These are phyloP conservation scores for Bryoerythrophyllum caledonicum DNA, from an alignment of 225 moss, liverwort and hornwort species.

Conservation along the genomic window DNA sequence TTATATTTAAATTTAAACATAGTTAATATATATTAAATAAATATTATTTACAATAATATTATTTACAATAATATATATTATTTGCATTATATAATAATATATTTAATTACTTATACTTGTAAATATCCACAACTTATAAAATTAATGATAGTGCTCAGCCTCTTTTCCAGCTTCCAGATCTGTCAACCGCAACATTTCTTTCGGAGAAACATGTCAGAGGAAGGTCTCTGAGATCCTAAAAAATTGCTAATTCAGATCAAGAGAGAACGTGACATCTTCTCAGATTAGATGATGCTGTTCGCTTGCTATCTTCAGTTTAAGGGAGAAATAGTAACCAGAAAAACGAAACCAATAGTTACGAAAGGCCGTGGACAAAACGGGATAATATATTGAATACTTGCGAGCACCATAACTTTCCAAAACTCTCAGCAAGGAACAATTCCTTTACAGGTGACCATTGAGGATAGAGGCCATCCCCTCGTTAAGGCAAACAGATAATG, in stretches of 20 bases:
- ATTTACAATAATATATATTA: too few species aligned
- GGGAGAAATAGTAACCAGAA: neutral
- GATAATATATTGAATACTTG: neutral
- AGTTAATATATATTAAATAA: too few species aligned
- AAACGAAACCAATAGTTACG: too few species aligned
- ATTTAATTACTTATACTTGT: too few species aligned
- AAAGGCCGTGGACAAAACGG: neutral
- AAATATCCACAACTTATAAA: too few species aligned
- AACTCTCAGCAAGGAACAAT: neutral
- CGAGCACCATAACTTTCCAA: neutral
- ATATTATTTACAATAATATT: too few species aligned
- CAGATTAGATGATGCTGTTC: too few species aligned
- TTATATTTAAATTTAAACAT: too few species aligned
- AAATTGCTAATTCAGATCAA: neutral
- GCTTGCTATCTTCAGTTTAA: neutral
- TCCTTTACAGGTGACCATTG: neutral
- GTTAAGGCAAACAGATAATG: neutral
- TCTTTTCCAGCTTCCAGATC: neutral
- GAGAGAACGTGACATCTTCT: too few species aligned
- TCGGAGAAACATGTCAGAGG: neutral
- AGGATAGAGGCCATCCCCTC: constrained; percentile 8
- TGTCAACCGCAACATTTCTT: neutral
- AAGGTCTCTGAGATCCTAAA: neutral
- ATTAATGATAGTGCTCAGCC: too few species aligned
- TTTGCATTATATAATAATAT: too few species aligned